Evolutionary conservation across 352 stramenopile species (phyloP).

Genomic region (Discostella stelligera): DNA sequence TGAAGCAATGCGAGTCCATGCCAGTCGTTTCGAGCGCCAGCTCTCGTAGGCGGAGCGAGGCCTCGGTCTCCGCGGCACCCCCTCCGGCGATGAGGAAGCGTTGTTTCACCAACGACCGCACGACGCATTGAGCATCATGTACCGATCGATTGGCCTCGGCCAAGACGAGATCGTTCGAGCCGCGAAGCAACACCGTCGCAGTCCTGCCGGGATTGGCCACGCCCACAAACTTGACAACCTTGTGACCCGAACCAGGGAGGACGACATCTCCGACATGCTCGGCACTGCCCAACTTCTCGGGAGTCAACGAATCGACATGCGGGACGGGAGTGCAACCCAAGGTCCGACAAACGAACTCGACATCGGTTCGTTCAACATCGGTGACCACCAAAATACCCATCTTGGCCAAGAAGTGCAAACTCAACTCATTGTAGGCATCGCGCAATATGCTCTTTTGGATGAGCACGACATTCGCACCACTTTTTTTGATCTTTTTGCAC

Average conservation of each 20-base stretch:
- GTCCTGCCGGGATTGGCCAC: constrained; percentile 93
- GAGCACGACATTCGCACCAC: constrained; percentile 97
- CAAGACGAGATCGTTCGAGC: constrained; percentile 97
- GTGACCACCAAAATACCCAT: constrained; percentile 99
- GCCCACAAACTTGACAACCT: constrained; percentile 99
- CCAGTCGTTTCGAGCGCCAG: constrained; percentile 90
- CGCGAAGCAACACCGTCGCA: constrained; percentile 96
- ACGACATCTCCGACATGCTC: constrained; percentile 95
- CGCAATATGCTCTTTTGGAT: constrained; percentile 99
- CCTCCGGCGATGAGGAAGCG: constrained; percentile 96
- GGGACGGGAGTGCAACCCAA: constrained; percentile 94
- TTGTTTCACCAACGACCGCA: constrained; percentile 98
- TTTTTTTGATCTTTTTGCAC: constrained; percentile 98
- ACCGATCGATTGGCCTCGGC: constrained; percentile 97
- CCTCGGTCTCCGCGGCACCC: constrained; percentile 95
- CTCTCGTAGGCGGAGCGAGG: constrained; percentile 90
- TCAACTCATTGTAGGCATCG: constrained; percentile 99
- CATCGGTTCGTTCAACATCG: constrained; percentile 97
- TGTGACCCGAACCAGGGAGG: constrained; percentile 89
- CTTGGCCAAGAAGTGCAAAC: constrained; percentile 98
- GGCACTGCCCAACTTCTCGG: constrained; percentile 94
- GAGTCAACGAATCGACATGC: constrained; percentile 96
- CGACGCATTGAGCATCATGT: constrained; percentile 98
- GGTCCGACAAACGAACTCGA: constrained; percentile 97
- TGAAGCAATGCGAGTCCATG: constrained; percentile 94